phyloP scores from a whole-genome alignment of 805 yeast species.

The Saccharomycopsis sp. region DNA sequence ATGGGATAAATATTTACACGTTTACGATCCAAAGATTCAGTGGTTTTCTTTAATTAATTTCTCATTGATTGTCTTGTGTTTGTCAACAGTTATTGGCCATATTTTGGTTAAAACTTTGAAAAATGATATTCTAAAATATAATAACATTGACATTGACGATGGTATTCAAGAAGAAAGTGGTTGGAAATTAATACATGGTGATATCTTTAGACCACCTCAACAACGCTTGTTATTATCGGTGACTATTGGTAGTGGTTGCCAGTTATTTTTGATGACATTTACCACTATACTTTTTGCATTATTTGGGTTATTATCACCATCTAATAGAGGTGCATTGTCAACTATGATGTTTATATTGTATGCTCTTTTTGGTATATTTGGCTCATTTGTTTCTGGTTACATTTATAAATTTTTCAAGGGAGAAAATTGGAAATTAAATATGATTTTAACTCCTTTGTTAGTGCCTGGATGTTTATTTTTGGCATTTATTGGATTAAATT shows the following conservation, averaged over 20 bases:
- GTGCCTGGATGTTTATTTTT: conserved; percentile 77
- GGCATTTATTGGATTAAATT: conserved; percentile 63
- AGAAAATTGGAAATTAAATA: conserved; percentile 80
- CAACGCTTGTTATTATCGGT: conserved; percentile 67
- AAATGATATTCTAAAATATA: conserved; percentile 81
- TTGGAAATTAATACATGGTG: conserved; percentile 95
- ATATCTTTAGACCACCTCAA: conserved; percentile 81
- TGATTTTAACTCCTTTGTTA: conserved; percentile 72
- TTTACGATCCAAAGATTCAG: conserved; percentile 86
- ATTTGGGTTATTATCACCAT: conserved; percentile 85
- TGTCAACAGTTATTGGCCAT: conserved; percentile 73
- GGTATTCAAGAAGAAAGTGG: conserved; percentile 86
- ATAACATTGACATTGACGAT: conserved; percentile 75
- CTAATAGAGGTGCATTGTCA: conserved; percentile 87
- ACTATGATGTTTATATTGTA: conserved; percentile 84
- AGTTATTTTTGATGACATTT: conserved; percentile 68
- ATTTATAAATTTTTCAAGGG: conserved; percentile 89
- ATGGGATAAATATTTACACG: conserved; percentile 95
- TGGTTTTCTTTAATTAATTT: conserved; percentile 93
- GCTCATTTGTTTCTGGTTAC: conserved; percentile 83
- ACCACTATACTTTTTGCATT: conserved; percentile 76
- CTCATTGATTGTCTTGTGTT: conserved; percentile 67
- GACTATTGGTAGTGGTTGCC: conserved; percentile 82
- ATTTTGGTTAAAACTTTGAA: conserved; percentile 72
- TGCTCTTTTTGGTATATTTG: conserved; percentile 72